A percentile compares a stretch with the other conserved stretches of the same genome.
Conservation (phyloP, 495 filamentous ascomycete species). For the Neurospora sp. region DNA sequence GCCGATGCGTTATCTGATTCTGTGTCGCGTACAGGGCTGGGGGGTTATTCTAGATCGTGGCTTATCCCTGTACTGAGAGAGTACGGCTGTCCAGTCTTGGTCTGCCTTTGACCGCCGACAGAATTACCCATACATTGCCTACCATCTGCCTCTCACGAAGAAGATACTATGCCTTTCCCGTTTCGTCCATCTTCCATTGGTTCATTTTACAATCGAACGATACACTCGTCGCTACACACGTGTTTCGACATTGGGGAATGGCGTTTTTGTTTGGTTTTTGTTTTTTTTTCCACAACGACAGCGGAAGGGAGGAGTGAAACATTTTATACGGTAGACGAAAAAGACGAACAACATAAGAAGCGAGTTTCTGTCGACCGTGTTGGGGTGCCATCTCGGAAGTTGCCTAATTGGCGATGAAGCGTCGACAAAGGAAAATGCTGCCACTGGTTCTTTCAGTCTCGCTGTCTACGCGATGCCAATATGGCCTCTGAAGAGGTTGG, state of each 20-base stretch:
- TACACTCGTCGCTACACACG: neutral
- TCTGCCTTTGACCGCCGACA: neutral
- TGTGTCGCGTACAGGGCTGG: neutral
- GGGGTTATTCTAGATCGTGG: neutral
- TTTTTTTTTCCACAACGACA: neutral
- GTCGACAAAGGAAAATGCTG: slow-evolving; percentile 10
- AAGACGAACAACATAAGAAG: neutral
- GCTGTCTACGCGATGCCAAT: slow-evolving; percentile 19
- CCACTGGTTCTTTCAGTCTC: neutral
- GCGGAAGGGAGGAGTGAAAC: neutral
- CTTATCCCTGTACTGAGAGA: neutral
- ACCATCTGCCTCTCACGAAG: neutral
- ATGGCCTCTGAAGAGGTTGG: neutral
- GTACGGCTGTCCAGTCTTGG: neutral
- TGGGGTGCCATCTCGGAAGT: neutral
- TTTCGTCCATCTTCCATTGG: neutral
- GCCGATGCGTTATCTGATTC: neutral
- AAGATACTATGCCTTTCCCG: neutral
- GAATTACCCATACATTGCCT: neutral
- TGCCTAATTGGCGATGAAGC: slow-evolving; percentile 16
- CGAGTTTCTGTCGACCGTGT: neutral
- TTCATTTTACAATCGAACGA: neutral
- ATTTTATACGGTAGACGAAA: neutral
- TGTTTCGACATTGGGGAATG: neutral
- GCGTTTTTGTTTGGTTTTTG: neutral